Base-by-base conservation (phyloP, 1,284 basidiomycete genomes). In the Heterobasidion annosum region DNA sequence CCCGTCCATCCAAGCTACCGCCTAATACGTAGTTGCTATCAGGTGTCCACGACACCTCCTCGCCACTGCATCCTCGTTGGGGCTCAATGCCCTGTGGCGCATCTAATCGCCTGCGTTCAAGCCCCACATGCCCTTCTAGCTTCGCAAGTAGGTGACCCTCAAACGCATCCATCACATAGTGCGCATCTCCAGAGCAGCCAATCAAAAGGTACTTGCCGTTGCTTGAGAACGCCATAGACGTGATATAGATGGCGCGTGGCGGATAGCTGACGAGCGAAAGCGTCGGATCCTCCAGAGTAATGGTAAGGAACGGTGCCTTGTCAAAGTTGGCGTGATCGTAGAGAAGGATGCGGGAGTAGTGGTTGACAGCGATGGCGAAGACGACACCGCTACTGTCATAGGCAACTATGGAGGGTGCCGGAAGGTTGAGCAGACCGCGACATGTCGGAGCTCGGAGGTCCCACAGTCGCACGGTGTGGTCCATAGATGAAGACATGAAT, bases 381-480 rank as follows among this genome's bases (percentile, higher is more conserved):
- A 99, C 91, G 33, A 90, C 73, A 1, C 96, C 97, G 1, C 84
- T 82, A 1, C 86, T 78, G 65, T 99, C 97, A 67, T 96, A 97
- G 1, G 95, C 93, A 8, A 94, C 83, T 48, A 96, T 81, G 0
- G 93, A 90, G 25, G 87, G 75, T 1, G 76, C 88, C 12, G 85
- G 87, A 33, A 88, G 73, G 60, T 79, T 81, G 52, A 91, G 73
- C 42, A 89, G 73, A 9, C 87, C 86, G 54, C 89, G 82, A 65
- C 92, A 92, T 33, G 77, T 76, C 1, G 85, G 82, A 15, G 84
- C 76, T 37, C 95, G 84, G 46, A 98, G 75, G 69, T 99, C 97
- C 97, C 97, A 99, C 18, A 99, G 71, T 42, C 93, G 81, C n/a
- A 99, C 93, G 1, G 93, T 95, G 62, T 91, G 93, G 73, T 99